Percentiles rank a stretch among this genome's conserved stretches.
Conservation (phyloP, 2,329 filamentous ascomycete species). For the Exophiala xenobiotica region DNA sequence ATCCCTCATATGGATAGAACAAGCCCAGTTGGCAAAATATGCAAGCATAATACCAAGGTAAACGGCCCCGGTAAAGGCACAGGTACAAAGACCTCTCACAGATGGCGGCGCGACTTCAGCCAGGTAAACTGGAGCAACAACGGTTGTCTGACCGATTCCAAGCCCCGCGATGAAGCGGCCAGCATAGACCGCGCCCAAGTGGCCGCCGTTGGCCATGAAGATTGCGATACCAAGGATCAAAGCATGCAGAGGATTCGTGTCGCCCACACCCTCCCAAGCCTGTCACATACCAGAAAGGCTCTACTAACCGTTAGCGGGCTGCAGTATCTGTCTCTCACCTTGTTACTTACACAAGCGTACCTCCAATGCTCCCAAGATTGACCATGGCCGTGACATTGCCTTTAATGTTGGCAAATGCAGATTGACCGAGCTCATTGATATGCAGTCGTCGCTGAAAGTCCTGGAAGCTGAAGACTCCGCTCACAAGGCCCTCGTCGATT, state of each 20-base stretch:
- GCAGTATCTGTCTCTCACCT: too few species aligned
- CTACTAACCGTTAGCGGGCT: background rate
- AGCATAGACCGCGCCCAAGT: conserved; percentile 43
- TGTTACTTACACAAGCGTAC: conserved; percentile 33
- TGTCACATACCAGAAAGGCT: conserved; percentile 34
- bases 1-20: conserved; percentile 51
- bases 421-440: conserved; percentile 25
- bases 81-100: conserved; percentile 71
- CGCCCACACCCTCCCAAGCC: conserved; percentile 33
- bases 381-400: conserved; percentile 44
- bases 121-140: conserved; percentile 64
- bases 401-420: conserved; percentile 34
- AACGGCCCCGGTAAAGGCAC: conserved; percentile 68
- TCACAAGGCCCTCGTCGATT: conserved; percentile 29
- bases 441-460: conserved; percentile 26
- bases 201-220: conserved; percentile 36
- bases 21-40: conserved; percentile 58
- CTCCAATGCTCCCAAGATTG: conserved; percentile 40
- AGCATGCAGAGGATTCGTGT: conserved; percentile 27
- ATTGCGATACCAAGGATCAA: conserved; percentile 34
- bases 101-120: conserved; percentile 69
- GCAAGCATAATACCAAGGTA: conserved; percentile 76
- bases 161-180: conserved; percentile 47
- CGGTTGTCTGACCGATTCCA: conserved; percentile 41
- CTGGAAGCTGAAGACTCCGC: conserved; percentile 34